Base-by-base conservation (phyloP, 306 rosid species). In the Rubus idaeus region DNA sequence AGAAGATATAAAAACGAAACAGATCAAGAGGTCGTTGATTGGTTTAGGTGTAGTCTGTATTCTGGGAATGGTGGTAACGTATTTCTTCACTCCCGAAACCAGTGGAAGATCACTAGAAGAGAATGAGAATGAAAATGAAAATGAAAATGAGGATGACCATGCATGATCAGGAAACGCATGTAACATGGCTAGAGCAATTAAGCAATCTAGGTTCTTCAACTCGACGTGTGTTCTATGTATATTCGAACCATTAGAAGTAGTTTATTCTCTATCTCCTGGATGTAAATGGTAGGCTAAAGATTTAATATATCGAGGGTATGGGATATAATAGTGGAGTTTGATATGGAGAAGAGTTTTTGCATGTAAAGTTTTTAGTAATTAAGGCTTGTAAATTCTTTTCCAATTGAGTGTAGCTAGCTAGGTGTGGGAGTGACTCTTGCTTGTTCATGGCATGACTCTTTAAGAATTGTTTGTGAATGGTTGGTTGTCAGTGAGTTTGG, bases 51-150 rank as follows among this genome's bases (percentile, higher is more conserved):
- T 83, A 73, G 90, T 90, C 21, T 89, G 92, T 70, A 4, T 84
- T 2, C 66, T 82, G 74, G 97, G 97, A 61, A 66, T 87, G 89
- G 18, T 71, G 23, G 53, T 90, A 44, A 90, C 97, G 7, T 89
- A 82, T 73, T 64, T 89, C 2, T 89, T 87, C 78, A 90, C 94
- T 0, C 79, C 45, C n/a, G 96, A 92, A 82, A 92, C 97, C 13
- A 90, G 18, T 20, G 88, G 90, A 47, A 86, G 83, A 66, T 92
- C 97, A 10, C 78, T 92, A 67, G 97, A 92, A 79, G 97, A 92
- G 70, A 92, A 92, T 56, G 96, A 78, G 37, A 23, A 9, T 4
- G 35, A 57, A 35, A 57, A 21, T 57, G 30, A 26, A 26, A 26
- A 26, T 30, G 35, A 30, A 30, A 30, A 30, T 30, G 64, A 16